Base-by-base conservation (phyloP, 2,329 filamentous ascomycete genomes). In the Fusarium marasasianum region DNA sequence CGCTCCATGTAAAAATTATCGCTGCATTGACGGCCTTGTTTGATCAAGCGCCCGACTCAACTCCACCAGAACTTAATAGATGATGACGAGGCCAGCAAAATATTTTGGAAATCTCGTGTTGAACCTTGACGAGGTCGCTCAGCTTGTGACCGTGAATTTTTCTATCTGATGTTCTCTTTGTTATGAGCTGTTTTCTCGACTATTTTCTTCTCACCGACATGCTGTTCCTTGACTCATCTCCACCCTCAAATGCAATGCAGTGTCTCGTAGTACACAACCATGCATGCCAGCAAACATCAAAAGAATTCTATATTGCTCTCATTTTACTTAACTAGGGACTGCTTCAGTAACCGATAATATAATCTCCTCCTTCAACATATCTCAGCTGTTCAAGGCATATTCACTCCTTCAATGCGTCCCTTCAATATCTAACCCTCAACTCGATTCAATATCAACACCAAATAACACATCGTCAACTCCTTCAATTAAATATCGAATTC, bases 21-120 rank as follows among this genome's bases (percentile, higher is more conserved):
- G 26, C 56, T 65, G 71, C 71, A 73, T 73, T 73, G 40, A 74
- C 17, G 66, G 29, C 44, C 54, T 71, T 50, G 71, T 73, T 74
- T 73, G 57, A 73, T 67, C 51, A 74, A 74, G 71, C 71, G 71
- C 71, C 71, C 53, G 35, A 48, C 40, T 48, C 33, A 54, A 63
- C 43, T 72, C 69, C 68, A 72, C 68, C 41, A 54, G 18, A 71
- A 45, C 44, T 35, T 35, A 6, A 35, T 24, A 50, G 47, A 59
- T 47, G 35, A 58, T 54, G 47, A 58, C 41, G 58, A 66, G 59
- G 50, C 44, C 56, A 50, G 53, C 37, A 57, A 55, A 63, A 55
- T 69, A 45, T 45, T 20, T 69, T 55, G 38, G 43, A 26, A 45
- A 18, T 43, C 24, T 67, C 33, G 35, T 61, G 33, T 56, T 47